A percentile compares a stretch with the other conserved stretches of the same genome.
Evolutionary conservation across 208 protist genomes (phyloP).

Genomic region (Crithidia mellificae): DNA sequence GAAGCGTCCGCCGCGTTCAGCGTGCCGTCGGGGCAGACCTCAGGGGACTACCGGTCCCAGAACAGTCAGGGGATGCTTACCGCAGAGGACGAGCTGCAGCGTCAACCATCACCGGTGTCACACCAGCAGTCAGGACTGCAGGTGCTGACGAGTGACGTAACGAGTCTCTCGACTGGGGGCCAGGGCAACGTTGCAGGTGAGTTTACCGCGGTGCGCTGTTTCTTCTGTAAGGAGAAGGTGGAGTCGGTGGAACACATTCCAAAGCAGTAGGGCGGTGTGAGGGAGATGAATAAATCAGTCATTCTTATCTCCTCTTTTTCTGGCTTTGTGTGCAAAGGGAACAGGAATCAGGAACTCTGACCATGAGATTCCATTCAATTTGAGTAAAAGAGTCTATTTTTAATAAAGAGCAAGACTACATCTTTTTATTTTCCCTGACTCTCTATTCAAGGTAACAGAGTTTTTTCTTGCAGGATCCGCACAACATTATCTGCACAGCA

Average conservation of each 20-base stretch:
- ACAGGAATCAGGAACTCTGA: too few species aligned
- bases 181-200: constrained; percentile 2
- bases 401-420: too few species aligned
- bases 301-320: background rate
- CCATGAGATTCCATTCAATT: too few species aligned
- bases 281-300: too few species aligned
- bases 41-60: background rate
- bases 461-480: too few species aligned
- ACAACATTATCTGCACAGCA: too few species aligned
- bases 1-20: constrained; percentile 3
- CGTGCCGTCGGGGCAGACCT: background rate
- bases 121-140: background rate
- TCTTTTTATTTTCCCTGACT: too few species aligned
- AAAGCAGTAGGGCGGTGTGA: too few species aligned
- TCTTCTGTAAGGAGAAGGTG: constrained; percentile 40
- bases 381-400: too few species aligned
- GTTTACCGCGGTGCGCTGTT: constrained; percentile 22
- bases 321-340: background rate
- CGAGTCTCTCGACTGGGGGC: constrained; percentile 1
- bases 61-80: background rate
- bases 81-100: background rate
- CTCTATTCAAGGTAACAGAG: too few species aligned
- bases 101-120: background rate
- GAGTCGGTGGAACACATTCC: background rate
- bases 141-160: constrained; percentile 2